Evolutionary conservation across 805 yeast genomes (phyloP).

Genomic region (Cyberlindnera suaveolens): DNA sequence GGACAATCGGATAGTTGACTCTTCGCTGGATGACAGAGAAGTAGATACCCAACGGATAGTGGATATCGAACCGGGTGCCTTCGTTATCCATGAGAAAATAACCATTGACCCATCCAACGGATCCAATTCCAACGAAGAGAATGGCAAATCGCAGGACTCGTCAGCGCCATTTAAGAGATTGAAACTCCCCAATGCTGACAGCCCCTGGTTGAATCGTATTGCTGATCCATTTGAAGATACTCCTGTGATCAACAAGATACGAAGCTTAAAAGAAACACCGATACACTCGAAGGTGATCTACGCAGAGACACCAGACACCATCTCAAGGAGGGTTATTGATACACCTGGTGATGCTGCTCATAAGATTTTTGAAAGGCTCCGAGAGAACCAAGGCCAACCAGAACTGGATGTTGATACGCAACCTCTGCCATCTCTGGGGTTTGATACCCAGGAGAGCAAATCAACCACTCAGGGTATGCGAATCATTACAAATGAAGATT

Average conservation of each 20-base stretch:
- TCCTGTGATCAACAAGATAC: constrained; percentile 5
- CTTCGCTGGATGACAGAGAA: constrained; percentile 19
- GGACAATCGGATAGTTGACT: constrained; percentile 20
- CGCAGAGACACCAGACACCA: constrained; percentile 15
- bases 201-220: constrained; percentile 26
- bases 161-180: constrained; percentile 17
- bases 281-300: not conserved
- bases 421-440: constrained; percentile 14
- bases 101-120: not conserved
- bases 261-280: constrained; percentile 16
- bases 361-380: constrained; percentile 14
- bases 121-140: not conserved
- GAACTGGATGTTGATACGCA: constrained; percentile 19
- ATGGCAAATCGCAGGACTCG: constrained; percentile 4
- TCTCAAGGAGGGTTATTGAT: not conserved
- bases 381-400: constrained; percentile 16
- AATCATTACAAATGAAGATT: too few relatives aligned
- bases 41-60: constrained; percentile 17
- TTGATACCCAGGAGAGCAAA: constrained; percentile 8
- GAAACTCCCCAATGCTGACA: constrained; percentile 8
- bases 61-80: constrained; percentile 5
- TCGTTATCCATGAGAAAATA: constrained; percentile 1
- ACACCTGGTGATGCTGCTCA: constrained; percentile 6
- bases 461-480: not conserved
- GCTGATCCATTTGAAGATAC: constrained; percentile 33